These are phyloP conservation scores for Priceomyces medius DNA, from an alignment of 805 yeast genomes.

Conservation along the genomic window DNA sequence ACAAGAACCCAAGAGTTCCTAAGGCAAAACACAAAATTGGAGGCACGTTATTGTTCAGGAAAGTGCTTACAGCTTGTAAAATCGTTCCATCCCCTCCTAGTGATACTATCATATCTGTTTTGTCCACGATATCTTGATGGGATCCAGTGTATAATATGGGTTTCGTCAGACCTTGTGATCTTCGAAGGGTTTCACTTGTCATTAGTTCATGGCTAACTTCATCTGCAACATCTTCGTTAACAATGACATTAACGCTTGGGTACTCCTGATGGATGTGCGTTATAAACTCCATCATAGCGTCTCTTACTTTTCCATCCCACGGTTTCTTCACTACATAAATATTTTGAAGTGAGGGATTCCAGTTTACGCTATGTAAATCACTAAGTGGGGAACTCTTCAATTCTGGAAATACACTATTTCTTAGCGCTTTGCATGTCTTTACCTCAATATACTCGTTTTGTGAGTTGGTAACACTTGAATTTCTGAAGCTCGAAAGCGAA, in stretches of 20 bases:
- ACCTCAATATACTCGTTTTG: constrained; percentile 9
- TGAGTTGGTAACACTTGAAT: not conserved
- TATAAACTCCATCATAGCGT: constrained; percentile 66
- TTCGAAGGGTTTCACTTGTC: constrained; percentile 13
- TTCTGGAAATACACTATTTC: constrained; percentile 41
- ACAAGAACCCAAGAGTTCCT: constrained; percentile 86
- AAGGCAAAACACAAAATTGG: constrained; percentile 86
- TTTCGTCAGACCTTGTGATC: constrained; percentile 23
- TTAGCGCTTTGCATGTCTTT: constrained; percentile 14
- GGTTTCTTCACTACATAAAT: constrained; percentile 85
- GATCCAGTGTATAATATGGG: constrained; percentile 56
- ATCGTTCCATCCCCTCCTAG: constrained; percentile 98
- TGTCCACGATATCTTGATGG: constrained; percentile 52
- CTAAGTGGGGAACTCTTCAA: constrained; percentile 56
- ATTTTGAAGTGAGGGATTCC: constrained; percentile 75
- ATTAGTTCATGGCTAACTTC: constrained; percentile 48
- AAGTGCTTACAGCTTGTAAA: constrained; percentile 75
- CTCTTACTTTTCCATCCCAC: constrained; percentile 61
- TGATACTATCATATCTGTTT: constrained; percentile 79
- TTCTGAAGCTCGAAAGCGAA: not conserved
- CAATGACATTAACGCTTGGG: constrained; percentile 75
- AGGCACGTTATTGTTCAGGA: constrained; percentile 72
- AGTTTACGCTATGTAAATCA: constrained; percentile 59
- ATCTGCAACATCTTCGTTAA: constrained; percentile 69
- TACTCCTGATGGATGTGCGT: constrained; percentile 58